These are phyloP conservation scores for Diplodia sapinea DNA, from an alignment of 2,329 filamentous ascomycete genomes.

Conservation along the genomic window DNA sequence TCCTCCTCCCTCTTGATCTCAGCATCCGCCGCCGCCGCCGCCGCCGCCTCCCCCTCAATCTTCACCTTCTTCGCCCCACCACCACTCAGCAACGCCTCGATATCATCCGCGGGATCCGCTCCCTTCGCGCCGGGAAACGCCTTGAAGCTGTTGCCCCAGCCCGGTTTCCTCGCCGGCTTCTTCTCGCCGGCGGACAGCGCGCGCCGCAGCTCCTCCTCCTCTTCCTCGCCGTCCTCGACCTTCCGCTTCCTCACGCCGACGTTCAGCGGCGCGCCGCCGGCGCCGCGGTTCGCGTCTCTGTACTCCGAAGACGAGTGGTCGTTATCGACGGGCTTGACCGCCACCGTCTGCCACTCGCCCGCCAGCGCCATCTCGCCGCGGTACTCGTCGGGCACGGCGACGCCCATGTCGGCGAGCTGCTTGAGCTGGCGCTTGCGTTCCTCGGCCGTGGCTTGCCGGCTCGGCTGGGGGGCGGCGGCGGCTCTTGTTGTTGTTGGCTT, in stretches of 20 bases:
- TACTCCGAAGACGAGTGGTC: background rate
- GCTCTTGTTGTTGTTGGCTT: slow-evolving; percentile 27
- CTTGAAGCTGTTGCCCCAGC: slow-evolving; percentile 56
- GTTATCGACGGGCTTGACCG: slow-evolving; percentile 40
- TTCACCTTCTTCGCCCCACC: slow-evolving; percentile 38
- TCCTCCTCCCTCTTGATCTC: slow-evolving; percentile 40
- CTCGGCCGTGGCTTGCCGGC: slow-evolving; percentile 59
- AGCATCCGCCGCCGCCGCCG: slow-evolving; percentile 33
- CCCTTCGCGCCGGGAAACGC: slow-evolving; percentile 52
- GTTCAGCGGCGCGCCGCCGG: slow-evolving; percentile 51
- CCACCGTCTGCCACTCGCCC: slow-evolving; percentile 82
- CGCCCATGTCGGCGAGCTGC: slow-evolving; percentile 85
- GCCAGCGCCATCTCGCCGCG: slow-evolving; percentile 83
- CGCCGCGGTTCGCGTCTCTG: slow-evolving; percentile 53
- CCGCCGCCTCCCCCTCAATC: slow-evolving; percentile 27
- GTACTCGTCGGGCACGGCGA: slow-evolving; percentile 80
- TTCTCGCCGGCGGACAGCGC: slow-evolving; percentile 56
- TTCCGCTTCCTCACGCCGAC: slow-evolving; percentile 66
- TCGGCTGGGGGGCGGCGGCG: slow-evolving; percentile 41
- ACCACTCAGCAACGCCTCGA: slow-evolving; percentile 64
- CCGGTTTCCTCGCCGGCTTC: slow-evolving; percentile 47
- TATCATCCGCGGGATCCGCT: slow-evolving; percentile 59
- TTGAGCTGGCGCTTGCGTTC: slow-evolving; percentile 84
- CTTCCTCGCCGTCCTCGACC: slow-evolving; percentile 60
- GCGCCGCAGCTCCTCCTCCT: slow-evolving; percentile 62